A percentile compares a stretch with the other conserved stretches of the same genome.
These are phyloP conservation scores for Leccinum fibrillosum DNA, from an alignment of 768 basidiomycete species.

Conservation along the genomic window DNA sequence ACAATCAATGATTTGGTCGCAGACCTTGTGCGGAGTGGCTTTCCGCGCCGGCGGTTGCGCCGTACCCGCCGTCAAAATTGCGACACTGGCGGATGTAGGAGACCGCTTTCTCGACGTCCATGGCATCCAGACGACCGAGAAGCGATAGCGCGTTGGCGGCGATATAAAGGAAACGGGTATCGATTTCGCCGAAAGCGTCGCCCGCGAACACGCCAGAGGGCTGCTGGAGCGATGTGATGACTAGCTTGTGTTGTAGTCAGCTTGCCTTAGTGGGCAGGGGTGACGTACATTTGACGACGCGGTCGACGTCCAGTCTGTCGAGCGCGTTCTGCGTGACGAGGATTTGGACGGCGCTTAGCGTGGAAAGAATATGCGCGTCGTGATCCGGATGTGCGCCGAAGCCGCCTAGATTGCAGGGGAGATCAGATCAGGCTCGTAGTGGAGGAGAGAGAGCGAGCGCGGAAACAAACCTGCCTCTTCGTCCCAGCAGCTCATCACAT, in stretches of 20 bases:
- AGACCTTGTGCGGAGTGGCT: conserved; percentile 90
- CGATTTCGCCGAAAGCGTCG: conserved; percentile 87
- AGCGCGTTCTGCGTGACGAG: conserved; percentile 81
- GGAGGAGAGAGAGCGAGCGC: background rate
- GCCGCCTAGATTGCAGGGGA: conserved; percentile 50
- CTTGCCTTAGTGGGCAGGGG: background rate
- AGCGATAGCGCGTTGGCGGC: conserved; percentile 82
- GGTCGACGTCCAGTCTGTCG: conserved; percentile 63
- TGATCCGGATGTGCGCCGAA: conserved; percentile 93
- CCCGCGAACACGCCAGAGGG: conserved; percentile 88
- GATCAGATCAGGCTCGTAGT: conserved; percentile 1
- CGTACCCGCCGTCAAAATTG: conserved; percentile 97
- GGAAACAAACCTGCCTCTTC: conserved; percentile 67
- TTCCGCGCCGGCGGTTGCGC: conserved; percentile 79
- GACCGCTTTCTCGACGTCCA: conserved; percentile 68
- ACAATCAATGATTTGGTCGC: background rate
- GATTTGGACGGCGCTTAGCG: conserved; percentile 91
- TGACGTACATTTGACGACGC: conserved; percentile 69
- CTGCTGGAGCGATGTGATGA: conserved; percentile 80
- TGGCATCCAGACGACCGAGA: conserved; percentile 65
- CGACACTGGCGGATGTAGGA: conserved; percentile 71
- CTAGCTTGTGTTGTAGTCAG: conserved; percentile 37
- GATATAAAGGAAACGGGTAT: conserved; percentile 89
- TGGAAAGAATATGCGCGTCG: conserved; percentile 85
- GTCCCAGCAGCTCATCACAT: conserved; percentile 95